Conservation (phyloP, 441 rosid genomes). For the Pelargonium citronellum region DNA sequence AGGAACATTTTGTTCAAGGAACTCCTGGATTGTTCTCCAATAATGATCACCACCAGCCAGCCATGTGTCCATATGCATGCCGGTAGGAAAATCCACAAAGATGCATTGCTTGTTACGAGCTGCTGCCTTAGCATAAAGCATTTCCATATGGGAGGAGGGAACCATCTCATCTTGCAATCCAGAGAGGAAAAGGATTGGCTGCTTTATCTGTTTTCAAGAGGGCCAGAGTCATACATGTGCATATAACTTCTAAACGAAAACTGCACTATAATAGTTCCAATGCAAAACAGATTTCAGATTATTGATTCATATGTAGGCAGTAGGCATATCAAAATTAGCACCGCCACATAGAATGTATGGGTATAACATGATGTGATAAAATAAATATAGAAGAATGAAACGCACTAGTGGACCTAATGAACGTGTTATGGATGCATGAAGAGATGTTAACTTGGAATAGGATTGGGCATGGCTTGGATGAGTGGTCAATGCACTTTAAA, state of each 20-base stretch:
- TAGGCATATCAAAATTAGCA: conserved; percentile 1
- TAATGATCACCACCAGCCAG: conserved; percentile 79
- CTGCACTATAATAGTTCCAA: not conserved
- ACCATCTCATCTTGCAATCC: conserved; percentile 99
- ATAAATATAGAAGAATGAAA: not conserved
- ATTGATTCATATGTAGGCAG: not conserved
- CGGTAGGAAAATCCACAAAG: conserved; percentile 76
- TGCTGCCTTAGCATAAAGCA: conserved; percentile 85
- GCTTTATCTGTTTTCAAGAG: conserved; percentile 55
- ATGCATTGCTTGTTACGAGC: conserved; percentile 54
- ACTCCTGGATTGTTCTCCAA: conserved; percentile 62
- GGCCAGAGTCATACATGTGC: conserved; percentile 8
- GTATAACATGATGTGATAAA: not conserved
- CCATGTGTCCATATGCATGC: conserved; percentile 99
- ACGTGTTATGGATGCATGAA: conserved; percentile 2
- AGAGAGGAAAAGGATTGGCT: conserved; percentile 84
- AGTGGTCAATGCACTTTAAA: not conserved
- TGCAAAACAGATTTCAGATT: conserved; percentile 1
- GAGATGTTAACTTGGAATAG: not conserved
- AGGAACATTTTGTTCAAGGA: conserved; percentile 50
- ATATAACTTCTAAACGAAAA: not conserved
- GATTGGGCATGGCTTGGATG: conserved; percentile 1
- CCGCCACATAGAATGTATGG: not conserved
- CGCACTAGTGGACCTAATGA: not conserved
- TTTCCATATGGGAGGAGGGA: conserved; percentile 81